Evolutionary conservation across 208 protist genomes (phyloP), one percentile per base, ranked within the genome.

Genomic region (Trypanosoma theileri): DNA sequence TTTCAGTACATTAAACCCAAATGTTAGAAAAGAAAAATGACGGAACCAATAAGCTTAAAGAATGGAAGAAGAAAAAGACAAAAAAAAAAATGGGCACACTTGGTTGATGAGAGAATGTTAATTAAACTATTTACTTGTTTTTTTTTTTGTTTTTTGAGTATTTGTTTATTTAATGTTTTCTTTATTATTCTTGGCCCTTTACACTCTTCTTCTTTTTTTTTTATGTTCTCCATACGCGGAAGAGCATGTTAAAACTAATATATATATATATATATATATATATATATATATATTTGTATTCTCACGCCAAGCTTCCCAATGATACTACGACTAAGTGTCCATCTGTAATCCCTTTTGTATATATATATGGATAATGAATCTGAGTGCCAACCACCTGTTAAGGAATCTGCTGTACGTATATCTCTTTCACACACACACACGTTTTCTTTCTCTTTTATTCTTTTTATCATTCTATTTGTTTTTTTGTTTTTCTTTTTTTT

Each of bases 201-300:
- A 35, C 28, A 8, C 6, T 35, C 28, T 35, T 35, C 28, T 35
- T 6, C 28, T 35, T 35, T 35, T 35, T 35, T 35, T 35, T 35
- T 35, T 24, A 8, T 22, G 31, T 4, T 58, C 7, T 41, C 1
- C n/a, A 40, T 8, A 40, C 8, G 31, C 17, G 17, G 6, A 35
- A 35, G 1, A 6, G 28, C 6, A 6, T 35, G 6, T 35, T 35
- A 6, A 6, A 35, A 6, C 6, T 1, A 35, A 1, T 40, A 59
- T 59, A 26, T 40, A 40, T 40, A 59, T 59, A 59, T 41, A 40
- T 26, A 40, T 40, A 40, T 59, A 59, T 40, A 59, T 41, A 59
- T 40, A 59, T 59, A 40, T 35, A 35, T 35, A 35, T 35, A 35
- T 35, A 35, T 35, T 8, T 35, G 6, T 35, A 35, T 35, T n/a